Evolutionary conservation across 2,329 filamentous ascomycete genomes (phyloP).

Genomic region (Dendrostoma leiphaemia): DNA sequence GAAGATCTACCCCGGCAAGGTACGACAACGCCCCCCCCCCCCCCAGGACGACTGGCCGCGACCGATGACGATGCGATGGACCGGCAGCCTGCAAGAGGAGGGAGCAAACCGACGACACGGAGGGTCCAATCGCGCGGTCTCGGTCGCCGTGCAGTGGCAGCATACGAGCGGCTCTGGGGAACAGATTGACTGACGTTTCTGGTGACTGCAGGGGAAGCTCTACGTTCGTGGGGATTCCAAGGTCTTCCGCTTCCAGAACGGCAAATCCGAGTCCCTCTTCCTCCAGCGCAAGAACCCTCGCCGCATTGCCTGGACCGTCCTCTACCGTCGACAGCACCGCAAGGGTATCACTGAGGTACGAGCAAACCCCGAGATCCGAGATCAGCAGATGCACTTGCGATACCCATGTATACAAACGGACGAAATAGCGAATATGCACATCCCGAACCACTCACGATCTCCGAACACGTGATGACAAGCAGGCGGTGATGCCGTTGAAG

Average conservation of each 20-base stretch:
- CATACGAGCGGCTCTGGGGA: neutral
- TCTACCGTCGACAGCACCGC: conserved; percentile 98
- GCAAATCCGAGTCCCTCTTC: conserved; percentile 99
- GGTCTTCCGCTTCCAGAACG: conserved; percentile 99
- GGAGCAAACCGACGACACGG: neutral
- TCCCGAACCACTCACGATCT: neutral
- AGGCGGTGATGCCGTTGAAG: neutral
- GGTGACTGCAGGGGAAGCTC: conserved; percentile 81
- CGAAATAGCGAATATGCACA: neutral
- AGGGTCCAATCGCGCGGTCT: neutral
- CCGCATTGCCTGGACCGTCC: conserved; percentile 97
- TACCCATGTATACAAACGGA: too few relatives aligned
- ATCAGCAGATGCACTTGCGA: conserved; percentile 4
- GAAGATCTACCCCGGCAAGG: conserved; percentile 68
- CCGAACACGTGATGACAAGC: conserved; percentile 2
- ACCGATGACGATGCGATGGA: neutral
- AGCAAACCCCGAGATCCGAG: conserved; percentile 22
- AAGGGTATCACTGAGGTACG: conserved; percentile 99
- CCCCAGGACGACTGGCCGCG: conserved; percentile 1
- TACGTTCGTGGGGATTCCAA: conserved; percentile 99
- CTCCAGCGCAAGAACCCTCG: conserved; percentile 99
- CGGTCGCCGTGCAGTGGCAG: neutral
- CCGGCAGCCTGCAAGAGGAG: conserved; percentile 10
- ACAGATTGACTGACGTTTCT: conserved; percentile 27
- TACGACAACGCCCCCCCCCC: conserved; percentile 38